These are phyloP conservation scores for Exserohilum turcica DNA, from an alignment of 2,329 filamentous ascomycete genomes.

Conservation along the genomic window DNA sequence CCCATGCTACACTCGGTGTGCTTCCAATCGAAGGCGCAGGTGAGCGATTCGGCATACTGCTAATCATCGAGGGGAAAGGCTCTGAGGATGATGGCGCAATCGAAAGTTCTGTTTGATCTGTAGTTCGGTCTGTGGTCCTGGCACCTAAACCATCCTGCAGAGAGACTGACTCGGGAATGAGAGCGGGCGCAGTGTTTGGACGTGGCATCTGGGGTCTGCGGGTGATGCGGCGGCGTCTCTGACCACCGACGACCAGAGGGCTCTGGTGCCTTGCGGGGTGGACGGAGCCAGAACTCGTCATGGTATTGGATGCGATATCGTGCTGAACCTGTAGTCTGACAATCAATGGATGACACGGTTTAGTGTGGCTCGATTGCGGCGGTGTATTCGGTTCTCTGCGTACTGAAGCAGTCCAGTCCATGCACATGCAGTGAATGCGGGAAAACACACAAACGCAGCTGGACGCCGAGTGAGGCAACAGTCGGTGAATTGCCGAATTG, in stretches of 20 bases:
- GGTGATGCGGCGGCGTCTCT: slow-evolving; percentile 24
- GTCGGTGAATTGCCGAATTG: background rate
- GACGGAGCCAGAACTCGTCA: slow-evolving; percentile 2
- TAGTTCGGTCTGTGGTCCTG: background rate
- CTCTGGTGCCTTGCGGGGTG: slow-evolving; percentile 5
- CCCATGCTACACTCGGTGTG: background rate
- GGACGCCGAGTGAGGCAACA: background rate
- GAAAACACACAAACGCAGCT: background rate
- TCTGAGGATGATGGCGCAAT: slow-evolving; percentile 6
- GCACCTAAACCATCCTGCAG: slow-evolving; percentile 8
- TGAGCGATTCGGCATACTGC: background rate
- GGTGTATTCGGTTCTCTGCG: background rate
- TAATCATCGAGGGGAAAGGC: slow-evolving; percentile 3
- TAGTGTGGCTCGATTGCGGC: background rate
- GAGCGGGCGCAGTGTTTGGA: slow-evolving; percentile 21
- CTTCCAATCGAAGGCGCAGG: slow-evolving; percentile 8
- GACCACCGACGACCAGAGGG: slow-evolving; percentile 18
- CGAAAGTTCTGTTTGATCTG: slow-evolving; percentile 6
- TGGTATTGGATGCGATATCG: background rate
- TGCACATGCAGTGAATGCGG: slow-evolving; percentile 4
- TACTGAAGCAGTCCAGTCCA: background rate
- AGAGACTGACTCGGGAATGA: slow-evolving; percentile 10
- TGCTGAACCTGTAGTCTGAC: background rate
- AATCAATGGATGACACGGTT: background rate
- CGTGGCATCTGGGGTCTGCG: slow-evolving; percentile 24